Base-by-base conservation (phyloP, 495 filamentous ascomycete species). In the Trichoderma reesei region DNA sequence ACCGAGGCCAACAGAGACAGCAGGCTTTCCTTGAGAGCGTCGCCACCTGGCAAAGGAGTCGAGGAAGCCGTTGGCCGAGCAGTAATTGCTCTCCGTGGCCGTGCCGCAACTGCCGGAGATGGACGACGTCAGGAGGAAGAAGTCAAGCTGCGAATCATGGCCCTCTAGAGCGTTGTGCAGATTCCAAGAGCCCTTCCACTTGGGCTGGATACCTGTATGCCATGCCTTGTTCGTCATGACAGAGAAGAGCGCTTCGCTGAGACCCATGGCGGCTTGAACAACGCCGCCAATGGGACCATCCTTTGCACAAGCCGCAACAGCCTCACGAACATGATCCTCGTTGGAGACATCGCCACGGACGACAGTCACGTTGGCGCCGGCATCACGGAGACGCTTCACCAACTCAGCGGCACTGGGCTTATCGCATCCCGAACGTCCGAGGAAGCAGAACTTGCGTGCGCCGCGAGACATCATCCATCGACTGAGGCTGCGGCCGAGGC, bases 41-140 rank as follows among this genome's bases (percentile, higher is more conserved):
- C 79, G 66, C 42, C 78, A 68, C 3, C 42, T 44, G 0, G 72
- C 73, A 0, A 82, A 62, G 7, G 64, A 60, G 8, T 56, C 75
- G 46, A 83, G 75, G 65, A 78, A 85, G 18, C 75, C 73, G 64
- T 84, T 84, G 18, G 79, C 80, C 0, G 80, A 78, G 5, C 73
- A 72, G 66, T 86, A 86, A 11, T 74, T 77, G 14, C 75, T 67
- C 66, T 86, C 83, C 0, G 75, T 75, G 3, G 67, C 64, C 62
- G 76, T 78, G 0, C 83, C 83, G 41, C 76, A 64, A 0, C 79
- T 67, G 11, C 71, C 73, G 5, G 74, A 65, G 0, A 81, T 63
- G 13, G 83, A 86, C 11, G 82, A 83, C 31, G 83, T 76, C 33
- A 78, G 70, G 33, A 84, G 67, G 69, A 85, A 85, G 72, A 86